Conservation (phyloP, 768 basidiomycete species). For the Strobilomyces dryophilus region DNA sequence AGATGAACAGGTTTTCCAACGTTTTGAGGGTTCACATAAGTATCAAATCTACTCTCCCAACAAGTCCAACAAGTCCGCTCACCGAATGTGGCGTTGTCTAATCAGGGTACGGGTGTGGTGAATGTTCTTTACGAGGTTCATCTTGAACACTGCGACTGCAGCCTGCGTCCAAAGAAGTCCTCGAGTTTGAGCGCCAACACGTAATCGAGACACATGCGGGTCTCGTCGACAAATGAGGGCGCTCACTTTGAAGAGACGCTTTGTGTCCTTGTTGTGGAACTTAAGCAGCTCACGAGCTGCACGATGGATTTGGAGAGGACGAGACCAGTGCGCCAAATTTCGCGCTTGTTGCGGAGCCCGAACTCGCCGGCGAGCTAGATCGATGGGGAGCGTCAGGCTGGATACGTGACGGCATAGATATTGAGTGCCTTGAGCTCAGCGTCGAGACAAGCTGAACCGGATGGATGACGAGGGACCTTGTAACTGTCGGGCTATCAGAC, state of each 20-base stretch:
- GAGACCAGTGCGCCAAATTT: constrained; percentile 99
- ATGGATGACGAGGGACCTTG: constrained; percentile 98
- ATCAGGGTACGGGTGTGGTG: constrained; percentile 99
- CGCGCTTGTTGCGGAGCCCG: constrained; percentile 99
- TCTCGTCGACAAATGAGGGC: constrained; percentile 96
- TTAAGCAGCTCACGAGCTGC: constrained; percentile 99
- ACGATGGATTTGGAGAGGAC: constrained; percentile 99
- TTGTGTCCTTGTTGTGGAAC: constrained; percentile 98
- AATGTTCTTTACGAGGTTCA: constrained; percentile 94
- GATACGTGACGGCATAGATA: background rate
- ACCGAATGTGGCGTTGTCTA: constrained; percentile 98
- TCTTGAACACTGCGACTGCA: constrained; percentile 99
- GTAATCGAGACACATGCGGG: constrained; percentile 99
- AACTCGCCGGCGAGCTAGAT: constrained; percentile 96
- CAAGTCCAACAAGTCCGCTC: constrained; percentile 28
- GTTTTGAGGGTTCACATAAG: constrained; percentile 35
- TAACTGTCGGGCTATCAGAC: constrained; percentile 66
- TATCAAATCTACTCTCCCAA: background rate
- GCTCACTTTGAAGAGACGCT: constrained; percentile 99
- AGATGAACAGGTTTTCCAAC: constrained; percentile 74
- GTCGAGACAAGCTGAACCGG: constrained; percentile 97
- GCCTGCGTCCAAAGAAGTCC: constrained; percentile 98
- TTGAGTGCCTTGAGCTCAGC: constrained; percentile 89
- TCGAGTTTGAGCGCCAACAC: constrained; percentile 98
- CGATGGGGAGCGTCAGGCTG: constrained; percentile 1